These are phyloP conservation scores for Emmonsiellopsis sp. DNA, from an alignment of 2,329 filamentous ascomycete genomes.

Conservation along the genomic window DNA sequence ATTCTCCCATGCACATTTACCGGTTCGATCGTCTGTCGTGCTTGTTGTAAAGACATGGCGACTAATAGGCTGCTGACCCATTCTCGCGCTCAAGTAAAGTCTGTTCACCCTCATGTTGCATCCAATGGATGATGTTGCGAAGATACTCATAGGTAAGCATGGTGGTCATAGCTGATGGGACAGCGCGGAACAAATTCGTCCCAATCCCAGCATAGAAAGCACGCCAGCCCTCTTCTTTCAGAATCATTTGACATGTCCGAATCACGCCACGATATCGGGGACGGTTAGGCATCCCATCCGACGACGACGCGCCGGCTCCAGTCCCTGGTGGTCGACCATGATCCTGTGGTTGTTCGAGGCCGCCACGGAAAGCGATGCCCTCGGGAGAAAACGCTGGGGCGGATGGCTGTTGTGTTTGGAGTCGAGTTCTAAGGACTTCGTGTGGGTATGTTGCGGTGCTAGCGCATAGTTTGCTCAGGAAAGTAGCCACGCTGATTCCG, in stretches of 20 bases:
- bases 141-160: constrained; percentile 93
- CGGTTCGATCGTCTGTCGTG: too few species aligned
- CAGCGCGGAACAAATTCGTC: constrained; percentile 91
- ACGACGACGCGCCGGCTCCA: constrained; percentile 34
- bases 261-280: constrained; percentile 65
- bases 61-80: background rate
- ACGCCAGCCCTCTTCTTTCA: constrained; percentile 86
- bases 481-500: constrained; percentile 78
- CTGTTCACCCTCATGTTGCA: constrained; percentile 43
- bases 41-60: too few species aligned
- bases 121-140: constrained; percentile 42
- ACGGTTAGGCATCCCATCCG: constrained; percentile 48
- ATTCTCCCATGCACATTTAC: too few species aligned
- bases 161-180: constrained; percentile 91
- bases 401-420: constrained; percentile 85
- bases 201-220: constrained; percentile 97
- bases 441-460: constrained; percentile 95
- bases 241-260: constrained; percentile 72
- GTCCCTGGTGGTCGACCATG: constrained; percentile 32
- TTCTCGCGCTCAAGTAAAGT: background rate
- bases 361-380: constrained; percentile 40
- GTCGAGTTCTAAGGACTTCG: constrained; percentile 83
- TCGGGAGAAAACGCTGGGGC: constrained; percentile 37
- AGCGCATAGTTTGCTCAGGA: constrained; percentile 87
- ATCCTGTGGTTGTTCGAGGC: constrained; percentile 32